Percentiles rank a stretch among this genome's conserved stretches.
These are phyloP conservation scores for Cordyceps militaris DNA, from an alignment of 2,329 filamentous ascomycete genomes.

Conservation along the genomic window DNA sequence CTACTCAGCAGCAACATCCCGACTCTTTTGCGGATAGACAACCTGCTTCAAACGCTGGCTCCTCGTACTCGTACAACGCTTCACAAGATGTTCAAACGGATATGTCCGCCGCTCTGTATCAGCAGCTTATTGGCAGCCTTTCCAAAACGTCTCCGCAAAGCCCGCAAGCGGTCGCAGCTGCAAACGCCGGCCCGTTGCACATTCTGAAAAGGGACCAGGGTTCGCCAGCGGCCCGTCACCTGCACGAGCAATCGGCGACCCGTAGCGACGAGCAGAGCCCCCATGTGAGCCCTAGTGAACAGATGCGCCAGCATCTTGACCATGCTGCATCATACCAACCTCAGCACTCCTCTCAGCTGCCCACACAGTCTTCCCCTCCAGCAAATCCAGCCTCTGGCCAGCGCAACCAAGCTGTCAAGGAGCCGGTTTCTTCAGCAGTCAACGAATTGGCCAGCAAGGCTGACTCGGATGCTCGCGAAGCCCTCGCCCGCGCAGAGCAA, in stretches of 20 bases:
- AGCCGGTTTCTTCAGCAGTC: conserved; percentile 66
- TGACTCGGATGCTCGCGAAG: conserved; percentile 54
- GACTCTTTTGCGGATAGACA: conserved; percentile 6
- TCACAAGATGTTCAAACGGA: conserved; percentile 34
- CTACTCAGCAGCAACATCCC: conserved; percentile 15
- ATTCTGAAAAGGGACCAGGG: conserved; percentile 44
- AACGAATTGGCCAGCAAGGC: conserved; percentile 52
- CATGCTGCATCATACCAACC: conserved; percentile 26
- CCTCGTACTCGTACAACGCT: conserved; percentile 15
- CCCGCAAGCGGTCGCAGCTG: conserved; percentile 18
- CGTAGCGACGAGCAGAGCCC: conserved; percentile 36
- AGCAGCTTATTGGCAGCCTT: conserved; percentile 32
- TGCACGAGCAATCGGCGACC: conserved; percentile 32
- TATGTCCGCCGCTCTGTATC: conserved; percentile 27
- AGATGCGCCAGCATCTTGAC: conserved; percentile 31
- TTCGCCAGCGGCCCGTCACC: conserved; percentile 32
- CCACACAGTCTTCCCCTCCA: conserved; percentile 23
- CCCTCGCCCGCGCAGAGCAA: conserved; percentile 50
- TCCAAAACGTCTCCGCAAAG: conserved; percentile 25
- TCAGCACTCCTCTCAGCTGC: conserved; percentile 19
- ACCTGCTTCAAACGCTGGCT: neutral
- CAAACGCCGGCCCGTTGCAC: conserved; percentile 33
- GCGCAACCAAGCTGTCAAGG: conserved; percentile 33
- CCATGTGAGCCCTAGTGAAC: conserved; percentile 36
- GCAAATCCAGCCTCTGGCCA: conserved; percentile 22